Evolutionary conservation across 352 stramenopile genomes (phyloP), one percentile per base, ranked within the genome.

Genomic region (Peronospora farinosa): DNA sequence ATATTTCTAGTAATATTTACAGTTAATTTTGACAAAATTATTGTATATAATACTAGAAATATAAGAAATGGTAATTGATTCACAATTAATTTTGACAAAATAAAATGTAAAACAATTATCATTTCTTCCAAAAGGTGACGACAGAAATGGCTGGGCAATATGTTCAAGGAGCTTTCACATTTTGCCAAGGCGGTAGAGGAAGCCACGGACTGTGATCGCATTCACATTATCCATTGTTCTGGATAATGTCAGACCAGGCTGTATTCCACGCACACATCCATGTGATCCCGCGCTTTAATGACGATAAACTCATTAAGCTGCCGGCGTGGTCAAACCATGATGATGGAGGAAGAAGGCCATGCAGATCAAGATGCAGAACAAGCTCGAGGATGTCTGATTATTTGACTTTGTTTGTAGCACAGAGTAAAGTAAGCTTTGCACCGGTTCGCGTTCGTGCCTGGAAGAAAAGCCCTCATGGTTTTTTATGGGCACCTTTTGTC

Each of bases 201-300:
- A 53, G 82, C 82, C 16, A 88, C 80, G 3, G 76, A 74, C 7
- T 68, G 65, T 19, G 67, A 79, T 19, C 79, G 82, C 28, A 54
- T 91, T 55, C 89, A 91, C 54, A 81, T 92, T 60, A 57, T 92
- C 23, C 78, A 92, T n/a, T n/a, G n/a, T n/a, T n/a, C n/a, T n/a
- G 67, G 91, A 92, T 72, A 92, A 92, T 49, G 77, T 47, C 82
- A 1, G 82, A 77, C 0, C 82, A 93, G 51, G 72, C 67, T 0
- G 78, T 91, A 23, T 89, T 91, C 63, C 79, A 91, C 65, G 72
- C 65, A 15, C 82, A 92, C 40, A 70, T 89, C 32, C 82, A 93
- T 64, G 82, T 93, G 40, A 78, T 91, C 51, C 79, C 79, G 3
- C 82, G 79, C 49, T 89, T 83, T 35, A 57, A 78, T 1, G 52